Evolutionary conservation across 495 filamentous ascomycete genomes (phyloP).

Genomic region (Corynascus novoguineensis): DNA sequence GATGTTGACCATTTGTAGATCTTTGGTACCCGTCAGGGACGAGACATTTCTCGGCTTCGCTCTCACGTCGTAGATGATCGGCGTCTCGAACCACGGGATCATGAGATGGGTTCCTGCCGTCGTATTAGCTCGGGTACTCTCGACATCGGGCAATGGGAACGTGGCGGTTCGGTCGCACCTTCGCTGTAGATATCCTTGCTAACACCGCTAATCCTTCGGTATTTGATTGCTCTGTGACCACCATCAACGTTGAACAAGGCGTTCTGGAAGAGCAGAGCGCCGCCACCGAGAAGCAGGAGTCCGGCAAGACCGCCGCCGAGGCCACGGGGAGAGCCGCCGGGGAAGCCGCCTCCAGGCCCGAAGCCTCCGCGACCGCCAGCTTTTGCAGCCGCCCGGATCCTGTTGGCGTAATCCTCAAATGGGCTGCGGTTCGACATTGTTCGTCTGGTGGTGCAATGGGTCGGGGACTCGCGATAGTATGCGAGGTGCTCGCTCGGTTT

Average conservation of each 20-base stretch:
- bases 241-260: slow-evolving; percentile 98
- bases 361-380: slow-evolving; percentile 22
- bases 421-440: slow-evolving; percentile 47
- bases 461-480: slow-evolving; percentile 5
- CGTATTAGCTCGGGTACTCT: background rate
- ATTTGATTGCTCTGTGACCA: slow-evolving; percentile 98
- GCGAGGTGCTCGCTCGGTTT: too few species aligned
- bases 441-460: slow-evolving; percentile 18
- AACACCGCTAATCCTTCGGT: slow-evolving; percentile 88
- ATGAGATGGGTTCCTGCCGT: slow-evolving; percentile 78
- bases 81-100: slow-evolving; percentile 96
- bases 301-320: slow-evolving; percentile 31
- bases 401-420: slow-evolving; percentile 40
- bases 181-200: slow-evolving; percentile 93
- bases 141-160: background rate
- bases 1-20: slow-evolving; percentile 99
- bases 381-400: slow-evolving; percentile 27
- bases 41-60: slow-evolving; percentile 95
- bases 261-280: slow-evolving; percentile 63
- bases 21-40: slow-evolving; percentile 96
- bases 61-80: slow-evolving; percentile 94
- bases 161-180: slow-evolving; percentile 57
- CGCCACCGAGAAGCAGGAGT: slow-evolving; percentile 57
- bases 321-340: slow-evolving; percentile 30
- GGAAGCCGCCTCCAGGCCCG: slow-evolving; percentile 27